A percentile compares a stretch with the other conserved stretches of the same genome.
Conservation (phyloP, 805 yeast species). For the Barnettozyma populi region DNA sequence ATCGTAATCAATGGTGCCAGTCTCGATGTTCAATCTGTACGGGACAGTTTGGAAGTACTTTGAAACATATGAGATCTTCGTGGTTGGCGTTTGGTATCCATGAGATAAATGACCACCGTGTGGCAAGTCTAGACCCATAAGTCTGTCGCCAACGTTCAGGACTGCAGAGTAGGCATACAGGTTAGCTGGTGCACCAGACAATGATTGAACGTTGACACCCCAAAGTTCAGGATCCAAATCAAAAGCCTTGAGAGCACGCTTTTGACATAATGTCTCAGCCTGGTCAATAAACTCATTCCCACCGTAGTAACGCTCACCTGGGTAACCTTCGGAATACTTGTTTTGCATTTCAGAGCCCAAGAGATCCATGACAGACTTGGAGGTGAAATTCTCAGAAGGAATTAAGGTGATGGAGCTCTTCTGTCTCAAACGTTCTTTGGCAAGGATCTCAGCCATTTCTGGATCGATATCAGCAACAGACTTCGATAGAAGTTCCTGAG, state of each 20-base stretch:
- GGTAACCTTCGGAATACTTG: conserved; percentile 98
- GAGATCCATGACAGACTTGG: conserved; percentile 92
- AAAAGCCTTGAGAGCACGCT: conserved; percentile 91
- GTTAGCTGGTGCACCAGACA: conserved; percentile 97
- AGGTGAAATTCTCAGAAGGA: conserved; percentile 96
- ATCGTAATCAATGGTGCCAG: conserved; percentile 96
- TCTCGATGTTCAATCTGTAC: conserved; percentile 84
- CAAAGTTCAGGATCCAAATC: conserved; percentile 72
- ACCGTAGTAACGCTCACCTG: conserved; percentile 98
- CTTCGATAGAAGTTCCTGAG: conserved; percentile 10
- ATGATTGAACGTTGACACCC: conserved; percentile 97
- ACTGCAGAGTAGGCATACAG: conserved; percentile 94
- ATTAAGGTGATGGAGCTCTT: conserved; percentile 88
- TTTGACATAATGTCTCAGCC: conserved; percentile 87
- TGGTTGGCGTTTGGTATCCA: conserved; percentile 92
- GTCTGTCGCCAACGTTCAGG: conserved; percentile 91
- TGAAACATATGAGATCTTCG: conserved; percentile 92
- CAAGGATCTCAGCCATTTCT: conserved; percentile 65
- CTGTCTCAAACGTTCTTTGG: conserved; percentile 86
- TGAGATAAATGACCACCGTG: conserved; percentile 99
- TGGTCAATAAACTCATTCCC: conserved; percentile 96
- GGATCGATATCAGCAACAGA: conserved; percentile 57
- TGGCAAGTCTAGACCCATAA: conserved; percentile 97
- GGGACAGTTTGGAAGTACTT: conserved; percentile 99
- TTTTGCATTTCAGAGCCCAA: conserved; percentile 97